A percentile compares a stretch with the other conserved stretches of the same genome.
Conservation (phyloP, 257 asterid genomes). For the Jacaranda copaia region DNA sequence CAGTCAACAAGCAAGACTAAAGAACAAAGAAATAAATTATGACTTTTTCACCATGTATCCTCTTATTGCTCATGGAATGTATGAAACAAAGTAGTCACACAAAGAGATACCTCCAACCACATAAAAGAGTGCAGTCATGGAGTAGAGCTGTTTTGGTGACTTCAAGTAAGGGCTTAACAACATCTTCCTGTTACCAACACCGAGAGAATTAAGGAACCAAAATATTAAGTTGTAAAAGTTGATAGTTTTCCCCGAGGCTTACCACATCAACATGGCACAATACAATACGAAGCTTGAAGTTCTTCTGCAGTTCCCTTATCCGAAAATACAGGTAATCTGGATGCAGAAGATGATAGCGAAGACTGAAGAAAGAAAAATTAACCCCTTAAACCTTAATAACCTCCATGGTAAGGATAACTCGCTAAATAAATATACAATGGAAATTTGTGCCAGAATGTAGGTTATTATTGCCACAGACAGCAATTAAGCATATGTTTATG, state of each 20-base stretch:
- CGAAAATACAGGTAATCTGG: constrained; percentile 96
- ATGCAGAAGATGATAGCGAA: constrained; percentile 95
- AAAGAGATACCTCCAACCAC: constrained; percentile 85
- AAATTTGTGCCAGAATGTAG: not conserved
- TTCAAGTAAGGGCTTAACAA: constrained; percentile 89
- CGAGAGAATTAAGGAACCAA: constrained; percentile 32
- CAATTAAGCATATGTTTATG: not conserved
- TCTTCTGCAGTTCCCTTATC: constrained; percentile 92
- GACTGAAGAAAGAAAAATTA: constrained; percentile 57
- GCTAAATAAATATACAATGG: not conserved
- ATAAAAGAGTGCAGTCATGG: constrained; percentile 96
- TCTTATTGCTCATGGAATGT: constrained; percentile 6
- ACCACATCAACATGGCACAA: constrained; percentile 98
- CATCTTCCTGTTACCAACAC: constrained; percentile 82
- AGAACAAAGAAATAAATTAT: not conserved
- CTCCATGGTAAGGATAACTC: constrained; percentile 4
- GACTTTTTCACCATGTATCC: not conserved
- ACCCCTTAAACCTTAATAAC: constrained; percentile 24
- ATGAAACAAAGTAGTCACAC: constrained; percentile 2
- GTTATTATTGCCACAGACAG: constrained; percentile 17
- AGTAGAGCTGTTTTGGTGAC: constrained; percentile 95
- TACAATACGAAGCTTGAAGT: constrained; percentile 85
- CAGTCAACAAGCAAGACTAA: constrained; percentile 6
- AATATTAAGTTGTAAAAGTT: constrained; percentile 18
- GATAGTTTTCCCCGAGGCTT: constrained; percentile 39